These are phyloP conservation scores for Colletotrichum kahawae DNA, from an alignment of 2,329 filamentous ascomycete genomes.

Conservation along the genomic window DNA sequence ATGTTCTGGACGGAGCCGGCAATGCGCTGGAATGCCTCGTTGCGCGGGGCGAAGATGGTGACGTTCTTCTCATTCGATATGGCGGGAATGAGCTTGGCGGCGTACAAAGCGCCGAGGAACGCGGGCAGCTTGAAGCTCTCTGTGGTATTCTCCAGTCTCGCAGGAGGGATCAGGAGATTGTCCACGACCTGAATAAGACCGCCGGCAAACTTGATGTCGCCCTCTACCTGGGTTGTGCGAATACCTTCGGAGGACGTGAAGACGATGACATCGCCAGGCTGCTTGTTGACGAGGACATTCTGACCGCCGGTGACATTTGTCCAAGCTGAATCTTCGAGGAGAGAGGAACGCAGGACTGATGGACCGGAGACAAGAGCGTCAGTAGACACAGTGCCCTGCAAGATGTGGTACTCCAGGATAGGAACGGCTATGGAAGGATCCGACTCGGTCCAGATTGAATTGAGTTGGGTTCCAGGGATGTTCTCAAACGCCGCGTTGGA, in stretches of 20 bases:
- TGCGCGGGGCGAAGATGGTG: conserved; percentile 61
- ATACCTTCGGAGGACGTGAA: conserved; percentile 45
- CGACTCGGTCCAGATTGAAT: conserved; percentile 49
- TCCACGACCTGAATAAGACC: conserved; percentile 59
- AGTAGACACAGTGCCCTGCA: conserved; percentile 54
- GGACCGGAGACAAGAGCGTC: conserved; percentile 39
- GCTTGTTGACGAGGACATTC: conserved; percentile 50
- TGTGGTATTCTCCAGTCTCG: conserved; percentile 38
- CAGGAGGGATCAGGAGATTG: conserved; percentile 54
- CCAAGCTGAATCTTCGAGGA: conserved; percentile 45
- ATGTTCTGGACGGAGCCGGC: conserved; percentile 46
- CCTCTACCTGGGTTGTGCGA: conserved; percentile 44
- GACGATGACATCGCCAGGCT: conserved; percentile 43
- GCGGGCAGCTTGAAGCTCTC: conserved; percentile 42
- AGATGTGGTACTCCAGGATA: conserved; percentile 67
- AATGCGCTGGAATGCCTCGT: conserved; percentile 55
- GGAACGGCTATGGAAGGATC: conserved; percentile 47
- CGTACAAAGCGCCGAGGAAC: conserved; percentile 44
- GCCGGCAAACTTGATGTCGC: conserved; percentile 52
- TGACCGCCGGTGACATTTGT: conserved; percentile 57
- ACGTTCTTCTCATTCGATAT: conserved; percentile 49
- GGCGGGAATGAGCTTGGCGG: conserved; percentile 39
- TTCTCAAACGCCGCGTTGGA: conserved; percentile 61
- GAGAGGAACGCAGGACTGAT: conserved; percentile 45
- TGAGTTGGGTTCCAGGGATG: conserved; percentile 56